Base-by-base conservation (phyloP, 805 yeast genomes). In the Lipomyces sp. region DNA sequence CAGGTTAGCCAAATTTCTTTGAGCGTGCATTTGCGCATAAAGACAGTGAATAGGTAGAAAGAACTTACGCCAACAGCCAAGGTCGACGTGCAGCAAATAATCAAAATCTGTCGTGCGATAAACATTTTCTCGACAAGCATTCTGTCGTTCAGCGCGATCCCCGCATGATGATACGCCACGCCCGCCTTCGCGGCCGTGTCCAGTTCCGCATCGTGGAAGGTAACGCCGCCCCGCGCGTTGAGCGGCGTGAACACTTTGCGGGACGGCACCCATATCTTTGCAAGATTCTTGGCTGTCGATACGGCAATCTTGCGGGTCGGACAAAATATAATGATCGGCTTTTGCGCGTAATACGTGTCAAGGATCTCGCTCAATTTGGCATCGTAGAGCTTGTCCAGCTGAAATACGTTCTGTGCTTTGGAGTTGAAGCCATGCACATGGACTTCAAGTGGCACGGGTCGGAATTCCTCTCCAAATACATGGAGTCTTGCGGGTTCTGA, bases 151-250 rank as follows among this genome's bases (percentile, higher is more conserved):
- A 67, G 59, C 1, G 76, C 65, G 38, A 80, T 63, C 1, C 84
- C 84, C 2, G 84, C 84, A 64, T 80, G 82, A 55, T 81, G 84
- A 57, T 68, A 78, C 0, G 77, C 80, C 33, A 81, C 67, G 0
- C 82, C 81, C 5, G 54, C 10, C 28, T 21, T 33, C 39, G 51
- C 52, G 31, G 57, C 33, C 22, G 31, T 36, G 3, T 38, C 40
- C 16, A 57, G 36, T 31, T 45, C 49, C 10, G n/a, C 22, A 29
- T 51, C 54, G 18, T 45, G 45, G 36, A 55, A 47, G 21, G 33
- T 18, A 16, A n/a, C 34, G 5, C 19, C 19, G 10, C 11, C 23
- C 11, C 16, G n/a, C 8, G 24, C 23, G 4, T 33, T 32, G 18
- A 41, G 39, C 2, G 38, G 39, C 13, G 19, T 23, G n/a, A 34